Base-by-base conservation (phyloP, 192 early-diverging fungal genomes). In the Umbelopsis sp. region DNA sequence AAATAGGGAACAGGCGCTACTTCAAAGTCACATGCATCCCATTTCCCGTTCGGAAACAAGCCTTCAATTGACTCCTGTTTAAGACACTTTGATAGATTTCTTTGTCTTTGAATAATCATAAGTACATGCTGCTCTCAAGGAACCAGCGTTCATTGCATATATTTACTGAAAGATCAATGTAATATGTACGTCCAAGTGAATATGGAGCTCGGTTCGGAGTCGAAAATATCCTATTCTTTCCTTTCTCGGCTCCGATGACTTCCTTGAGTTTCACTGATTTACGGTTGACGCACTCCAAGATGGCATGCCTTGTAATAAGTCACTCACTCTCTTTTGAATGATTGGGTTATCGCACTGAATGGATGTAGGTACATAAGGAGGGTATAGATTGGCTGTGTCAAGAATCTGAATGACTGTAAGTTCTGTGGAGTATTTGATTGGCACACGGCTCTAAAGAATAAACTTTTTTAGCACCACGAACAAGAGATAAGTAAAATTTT, bases 271-370 rank as follows among this genome's bases (percentile, higher is more conserved):
- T 50, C 22, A 18, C 25, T 47, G 4, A 48, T 49, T 15, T 49
- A 33, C 21, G 18, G 30, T 49, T 41, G 49, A 33, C 49, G 30
- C 37, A 35, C 25, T 27, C 49, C 67, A 51, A 16, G 23, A 37
- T 35, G 67, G 58, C 49, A 73, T 45, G 15, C 69, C 68, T 55
- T 72, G 70, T 4, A 86, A 51, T 55, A 86, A 76, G 41, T 78
- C 76, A 66, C 75, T 78, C 68, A 86, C 78, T 58, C 84, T 73
- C 52, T 80, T 73, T 10, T 68, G 72, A 22, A 86, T 73, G 33
- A 86, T 78, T 18, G 27, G 68, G 49, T 79, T 86, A n/a, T 71
- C 61, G 58, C 84, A 84, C 8, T 77, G 71, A 41, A 86, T 72
- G 37, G 80, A 71, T 18, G 70, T 66, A 13, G 78, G 46, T 5